Evolutionary conservation across 2,329 filamentous ascomycete species (phyloP), one percentile per base, ranked within the genome.

Genomic region (Thelonectria rubi): DNA sequence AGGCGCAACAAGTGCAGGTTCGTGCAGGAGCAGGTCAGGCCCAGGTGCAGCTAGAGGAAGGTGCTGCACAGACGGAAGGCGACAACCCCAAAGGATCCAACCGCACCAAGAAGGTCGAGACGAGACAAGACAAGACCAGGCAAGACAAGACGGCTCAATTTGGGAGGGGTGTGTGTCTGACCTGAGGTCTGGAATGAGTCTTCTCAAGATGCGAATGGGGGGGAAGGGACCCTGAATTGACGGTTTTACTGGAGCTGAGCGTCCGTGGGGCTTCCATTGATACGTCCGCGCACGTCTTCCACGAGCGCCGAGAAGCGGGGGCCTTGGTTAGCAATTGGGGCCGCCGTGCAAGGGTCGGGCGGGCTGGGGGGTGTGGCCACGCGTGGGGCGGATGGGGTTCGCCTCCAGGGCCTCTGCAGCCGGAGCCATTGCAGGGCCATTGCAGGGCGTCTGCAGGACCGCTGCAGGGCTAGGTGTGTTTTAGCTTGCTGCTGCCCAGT

Each of bases 211-310:
- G 58, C 47, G 32, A 47, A 55, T 30, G 30, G 52, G 58, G 58
- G 58, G 48, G 46, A 37, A 18, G 57, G 62, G 64, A 70, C 68
- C 68, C 68, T 71, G 68, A 69, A 70, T 70, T 71, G 68, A 55
- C 60, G 65, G 64, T 43, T 68, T 65, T 70, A 55, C 55, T 61
- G 60, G 53, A 64, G 62, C 58, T 58, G 60, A 60, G 55, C 54
- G 50, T 51, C 32, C 45, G 39, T 58, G 62, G 55, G 56, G 58
- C 63, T 48, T 32, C 24, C 24, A 24, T 24, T 43, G 55, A 60
- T 55, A 52, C 52, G 46, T 55, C 49, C 58, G 34, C 40, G 39
- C 53, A 61, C 40, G 49, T 45, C 58, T 24, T 30, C 47, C 53
- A 61, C 40, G 49, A 58, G 63, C 56, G 18, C 49, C 54, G 46